Evolutionary conservation across 805 yeast genomes (phyloP).

Genomic region (Kluyveromyces wickerhamii): DNA sequence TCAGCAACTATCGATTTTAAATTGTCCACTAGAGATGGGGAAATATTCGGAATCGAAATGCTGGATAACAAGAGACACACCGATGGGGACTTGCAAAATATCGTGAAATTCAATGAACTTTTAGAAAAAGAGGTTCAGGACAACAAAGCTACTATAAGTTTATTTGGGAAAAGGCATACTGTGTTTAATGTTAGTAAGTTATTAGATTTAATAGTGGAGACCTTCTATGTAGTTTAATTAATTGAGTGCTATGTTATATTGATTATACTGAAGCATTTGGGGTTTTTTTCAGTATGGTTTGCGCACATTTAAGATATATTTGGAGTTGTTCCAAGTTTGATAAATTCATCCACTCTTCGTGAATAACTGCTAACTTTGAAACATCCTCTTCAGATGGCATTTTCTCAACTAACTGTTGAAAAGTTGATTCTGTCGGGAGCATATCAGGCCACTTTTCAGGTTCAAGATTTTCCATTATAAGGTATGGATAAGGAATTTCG

Average conservation of each 20-base stretch:
- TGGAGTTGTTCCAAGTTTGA: neutral
- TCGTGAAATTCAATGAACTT: constrained; percentile 7
- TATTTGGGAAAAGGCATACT: constrained; percentile 13
- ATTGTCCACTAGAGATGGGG: constrained; percentile 67
- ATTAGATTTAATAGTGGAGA: neutral
- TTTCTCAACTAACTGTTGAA: constrained; percentile 27
- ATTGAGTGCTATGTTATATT: neutral
- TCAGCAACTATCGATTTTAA: constrained; percentile 62
- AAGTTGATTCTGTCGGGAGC: constrained; percentile 43
- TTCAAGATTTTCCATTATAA: constrained; percentile 40
- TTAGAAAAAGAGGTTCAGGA: constrained; percentile 2
- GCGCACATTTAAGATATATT: neutral
- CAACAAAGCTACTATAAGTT: neutral
- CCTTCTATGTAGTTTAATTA: neutral
- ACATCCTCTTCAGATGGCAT: constrained; percentile 7
- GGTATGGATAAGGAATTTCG: constrained; percentile 42
- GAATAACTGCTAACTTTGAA: neutral
- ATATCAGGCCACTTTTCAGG: constrained; percentile 45
- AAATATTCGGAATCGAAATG: constrained; percentile 59
- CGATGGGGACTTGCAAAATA: constrained; percentile 11
- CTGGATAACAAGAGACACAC: constrained; percentile 29
- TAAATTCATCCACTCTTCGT: neutral
- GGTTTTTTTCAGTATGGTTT: neutral
- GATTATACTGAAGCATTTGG: constrained; percentile 15
- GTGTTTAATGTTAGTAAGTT: constrained; percentile 5